Evolutionary conservation across 2,329 filamentous ascomycete species (phyloP), one percentile per base, ranked within the genome.

Genomic region (Ophiostoma sp.): DNA sequence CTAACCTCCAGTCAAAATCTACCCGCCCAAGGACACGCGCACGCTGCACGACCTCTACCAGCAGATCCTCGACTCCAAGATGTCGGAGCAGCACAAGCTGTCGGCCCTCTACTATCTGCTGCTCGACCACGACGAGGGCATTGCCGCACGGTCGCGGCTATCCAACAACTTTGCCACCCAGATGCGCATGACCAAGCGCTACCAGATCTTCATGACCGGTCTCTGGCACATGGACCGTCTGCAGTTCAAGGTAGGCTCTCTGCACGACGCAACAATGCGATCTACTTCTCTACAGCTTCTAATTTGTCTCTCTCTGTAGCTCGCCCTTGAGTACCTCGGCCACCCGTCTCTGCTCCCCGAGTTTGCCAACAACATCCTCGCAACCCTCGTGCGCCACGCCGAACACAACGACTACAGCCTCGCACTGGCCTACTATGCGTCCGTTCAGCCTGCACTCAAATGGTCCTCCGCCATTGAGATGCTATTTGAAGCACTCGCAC

Each of bases 21-120:
- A 95, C 76, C 93, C 93, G 62, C 92, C 93, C 0, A 88, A 87
- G 76, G 87, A 86, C 69, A 88, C 90, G 71, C 83, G 82, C 72
- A 86, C 88, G 60, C 84, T 96, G 39, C 86, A 87, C 74, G 85
- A 87, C 54, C 84, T 96, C 6, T 89, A 94, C 79, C 82, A 87
- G 72, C 86, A 88, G 71, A 89, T 96, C 73, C 85, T 89, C 77
- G 84, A 87, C 35, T 86, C 81, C 69, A 82, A 81, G 67, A 87
- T 90, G 74, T 86, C 89, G 8, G 83, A 87, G 69, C 90, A 94
- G 78, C 89, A 94, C 80, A 94, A 94, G 78, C 87, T 93, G 74
- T 92, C 92, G 23, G 85, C 95, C 67, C 83, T 96, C 73, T 96
- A 92, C 82, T 96, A 96, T 78, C 82, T 96, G 54, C 84, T 96